phyloP scores from a whole-genome alignment of 495 filamentous ascomycete species.

The Melanomma pulvis-pyrius region DNA sequence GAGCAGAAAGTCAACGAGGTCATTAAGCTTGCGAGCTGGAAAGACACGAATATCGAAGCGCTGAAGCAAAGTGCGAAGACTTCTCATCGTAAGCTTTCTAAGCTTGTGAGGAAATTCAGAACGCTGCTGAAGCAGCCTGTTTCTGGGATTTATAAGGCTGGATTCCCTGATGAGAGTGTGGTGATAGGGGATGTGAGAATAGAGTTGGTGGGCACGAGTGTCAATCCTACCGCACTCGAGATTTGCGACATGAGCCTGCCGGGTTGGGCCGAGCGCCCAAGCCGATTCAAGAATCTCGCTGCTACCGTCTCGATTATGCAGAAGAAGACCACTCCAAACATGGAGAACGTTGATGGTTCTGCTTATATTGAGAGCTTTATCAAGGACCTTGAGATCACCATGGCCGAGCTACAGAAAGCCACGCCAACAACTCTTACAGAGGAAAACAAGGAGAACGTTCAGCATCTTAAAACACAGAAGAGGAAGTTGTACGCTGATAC shows the following conservation, averaged over 20 bases:
- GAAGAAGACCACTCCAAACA: slow-evolving; percentile 56
- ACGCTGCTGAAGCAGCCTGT: slow-evolving; percentile 72
- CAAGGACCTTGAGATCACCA: slow-evolving; percentile 64
- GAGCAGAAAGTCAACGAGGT: slow-evolving; percentile 90
- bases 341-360: slow-evolving; percentile 57
- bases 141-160: slow-evolving; percentile 62
- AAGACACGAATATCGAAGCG: slow-evolving; percentile 90
- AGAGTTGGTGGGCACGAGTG: slow-evolving; percentile 18
- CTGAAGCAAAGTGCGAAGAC: slow-evolving; percentile 83
- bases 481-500: slow-evolving; percentile 89
- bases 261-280: slow-evolving; percentile 63
- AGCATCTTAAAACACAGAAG: slow-evolving; percentile 87
- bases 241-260: slow-evolving; percentile 43
- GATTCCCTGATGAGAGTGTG: slow-evolving; percentile 58
- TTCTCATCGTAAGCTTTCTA: slow-evolving; percentile 90
- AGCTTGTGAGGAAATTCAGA: slow-evolving; percentile 85
- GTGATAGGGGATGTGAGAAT: neutral
- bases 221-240: neutral
- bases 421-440: slow-evolving; percentile 77
- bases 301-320: slow-evolving; percentile 67
- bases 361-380: slow-evolving; percentile 68
- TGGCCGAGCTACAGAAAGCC: slow-evolving; percentile 72
- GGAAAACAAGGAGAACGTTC: slow-evolving; percentile 77
- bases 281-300: slow-evolving; percentile 68
- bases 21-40: slow-evolving; percentile 88